Conservation (phyloP, 495 filamentous ascomycete species). For the Trichoderma parareesei region DNA sequence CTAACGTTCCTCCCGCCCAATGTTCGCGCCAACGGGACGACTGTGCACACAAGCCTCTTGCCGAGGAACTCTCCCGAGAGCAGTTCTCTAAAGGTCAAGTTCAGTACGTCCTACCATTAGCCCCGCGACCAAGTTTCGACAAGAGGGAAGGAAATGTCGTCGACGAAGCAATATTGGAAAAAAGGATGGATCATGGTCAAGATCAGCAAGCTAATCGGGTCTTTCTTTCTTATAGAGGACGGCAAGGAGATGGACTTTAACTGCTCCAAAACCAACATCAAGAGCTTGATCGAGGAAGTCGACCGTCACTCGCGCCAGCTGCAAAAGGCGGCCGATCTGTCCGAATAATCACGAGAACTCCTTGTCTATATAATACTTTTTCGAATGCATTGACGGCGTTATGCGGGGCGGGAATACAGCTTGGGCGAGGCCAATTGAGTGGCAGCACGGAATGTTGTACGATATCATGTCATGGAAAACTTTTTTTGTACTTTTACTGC, state of each 20-base stretch:
- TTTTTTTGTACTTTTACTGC: constrained; percentile 10
- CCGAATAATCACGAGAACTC: constrained; percentile 34
- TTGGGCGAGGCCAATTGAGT: background rate
- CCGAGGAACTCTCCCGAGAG: constrained; percentile 53
- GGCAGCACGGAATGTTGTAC: background rate
- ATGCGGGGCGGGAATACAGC: background rate
- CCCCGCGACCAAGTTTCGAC: too few species aligned
- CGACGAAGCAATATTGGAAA: background rate
- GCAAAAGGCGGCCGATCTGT: constrained; percentile 73
- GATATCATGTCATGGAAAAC: background rate
- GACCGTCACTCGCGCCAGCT: constrained; percentile 78
- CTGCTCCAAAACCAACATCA: constrained; percentile 69
- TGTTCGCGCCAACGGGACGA: constrained; percentile 59
- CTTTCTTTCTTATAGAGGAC: constrained; percentile 49
- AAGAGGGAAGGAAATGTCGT: too few species aligned
- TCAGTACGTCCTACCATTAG: constrained; percentile 49
- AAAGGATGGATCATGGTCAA: background rate
- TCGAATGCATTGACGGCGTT: constrained; percentile 5
- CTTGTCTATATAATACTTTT: background rate
- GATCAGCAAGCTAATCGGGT: background rate
- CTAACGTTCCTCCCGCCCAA: constrained; percentile 79
- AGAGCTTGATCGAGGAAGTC: constrained; percentile 79
- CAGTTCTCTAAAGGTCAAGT: constrained; percentile 64
- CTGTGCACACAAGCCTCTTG: constrained; percentile 72
- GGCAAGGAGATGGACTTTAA: constrained; percentile 69